Evolutionary conservation across 129 eudicot genomes (phyloP).

Genomic region (Smallanthus sonchifolius): DNA sequence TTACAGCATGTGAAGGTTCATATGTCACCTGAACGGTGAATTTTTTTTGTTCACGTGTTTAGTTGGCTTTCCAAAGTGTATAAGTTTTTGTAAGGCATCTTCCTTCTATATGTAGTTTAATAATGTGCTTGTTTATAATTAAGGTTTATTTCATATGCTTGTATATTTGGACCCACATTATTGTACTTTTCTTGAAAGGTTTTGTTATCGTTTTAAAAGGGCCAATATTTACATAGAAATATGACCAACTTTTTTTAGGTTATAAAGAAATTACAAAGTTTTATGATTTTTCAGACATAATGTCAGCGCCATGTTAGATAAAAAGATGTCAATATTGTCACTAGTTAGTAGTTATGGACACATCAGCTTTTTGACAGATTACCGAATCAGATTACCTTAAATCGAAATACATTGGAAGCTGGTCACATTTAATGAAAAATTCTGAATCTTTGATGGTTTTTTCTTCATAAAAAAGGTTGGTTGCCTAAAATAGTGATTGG

Average conservation of each 20-base stretch:
- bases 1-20: background rate
- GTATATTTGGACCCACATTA: background rate
- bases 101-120: background rate
- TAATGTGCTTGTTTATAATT: background rate
- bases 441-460: background rate
- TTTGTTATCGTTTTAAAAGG: background rate
- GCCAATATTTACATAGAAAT: background rate
- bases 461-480: background rate
- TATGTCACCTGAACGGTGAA: background rate
- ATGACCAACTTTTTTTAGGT: background rate
- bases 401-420: background rate
- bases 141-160: background rate
- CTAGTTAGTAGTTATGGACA: background rate
- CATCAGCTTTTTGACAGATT: background rate
- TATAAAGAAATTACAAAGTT: background rate
- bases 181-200: conserved; percentile 3
- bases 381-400: background rate
- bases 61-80: background rate
- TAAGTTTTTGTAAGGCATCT: background rate
- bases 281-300: background rate
- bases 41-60: background rate
- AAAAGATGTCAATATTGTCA: background rate
- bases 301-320: background rate
- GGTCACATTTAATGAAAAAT: background rate
- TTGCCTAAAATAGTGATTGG: background rate